Conservation (phyloP, 345 rosid genomes). For the Populus pruinosa region DNA sequence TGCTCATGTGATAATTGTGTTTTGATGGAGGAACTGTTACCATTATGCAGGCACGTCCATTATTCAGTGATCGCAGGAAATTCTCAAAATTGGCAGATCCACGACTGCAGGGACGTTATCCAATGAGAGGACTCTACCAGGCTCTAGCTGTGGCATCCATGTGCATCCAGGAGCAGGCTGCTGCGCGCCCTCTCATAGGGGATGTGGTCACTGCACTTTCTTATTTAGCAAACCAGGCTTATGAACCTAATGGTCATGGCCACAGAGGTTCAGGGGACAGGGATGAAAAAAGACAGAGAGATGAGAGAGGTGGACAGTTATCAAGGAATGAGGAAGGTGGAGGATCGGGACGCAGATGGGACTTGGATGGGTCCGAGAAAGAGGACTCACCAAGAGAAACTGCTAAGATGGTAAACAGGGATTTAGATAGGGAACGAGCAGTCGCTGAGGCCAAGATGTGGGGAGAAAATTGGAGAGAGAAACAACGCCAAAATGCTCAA, state of each 20-base stretch:
- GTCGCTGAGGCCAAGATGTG: constrained; percentile 98
- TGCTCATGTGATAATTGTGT: constrained; percentile 1
- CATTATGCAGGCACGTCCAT: constrained; percentile 68
- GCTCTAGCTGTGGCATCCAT: constrained; percentile 95
- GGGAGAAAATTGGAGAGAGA: constrained; percentile 94
- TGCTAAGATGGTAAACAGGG: constrained; percentile 58
- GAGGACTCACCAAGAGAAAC: constrained; percentile 88
- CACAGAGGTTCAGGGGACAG: constrained; percentile 39
- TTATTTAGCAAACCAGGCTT: constrained; percentile 80
- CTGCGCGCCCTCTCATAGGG: constrained; percentile 87
- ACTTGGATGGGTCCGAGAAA: constrained; percentile 75
- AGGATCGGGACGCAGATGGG: constrained; percentile 70
- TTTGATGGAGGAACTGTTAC: not conserved
- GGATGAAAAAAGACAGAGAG: constrained; percentile 56
- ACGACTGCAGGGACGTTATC: constrained; percentile 67
- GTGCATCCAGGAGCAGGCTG: constrained; percentile 99
- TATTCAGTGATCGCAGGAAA: constrained; percentile 81
- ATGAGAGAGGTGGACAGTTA: constrained; percentile 55
- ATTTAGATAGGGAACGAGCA: constrained; percentile 79
- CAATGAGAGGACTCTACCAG: constrained; percentile 86
- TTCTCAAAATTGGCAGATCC: constrained; percentile 82
- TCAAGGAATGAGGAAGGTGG: constrained; percentile 65
- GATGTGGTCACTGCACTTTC: constrained; percentile 95
- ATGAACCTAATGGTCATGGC: constrained; percentile 51
- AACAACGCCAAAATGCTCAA: constrained; percentile 67